Evolutionary conservation across 2,329 filamentous ascomycete species (phyloP), one percentile per base, ranked within the genome.

Genomic region (Xylaria hypoxylon): DNA sequence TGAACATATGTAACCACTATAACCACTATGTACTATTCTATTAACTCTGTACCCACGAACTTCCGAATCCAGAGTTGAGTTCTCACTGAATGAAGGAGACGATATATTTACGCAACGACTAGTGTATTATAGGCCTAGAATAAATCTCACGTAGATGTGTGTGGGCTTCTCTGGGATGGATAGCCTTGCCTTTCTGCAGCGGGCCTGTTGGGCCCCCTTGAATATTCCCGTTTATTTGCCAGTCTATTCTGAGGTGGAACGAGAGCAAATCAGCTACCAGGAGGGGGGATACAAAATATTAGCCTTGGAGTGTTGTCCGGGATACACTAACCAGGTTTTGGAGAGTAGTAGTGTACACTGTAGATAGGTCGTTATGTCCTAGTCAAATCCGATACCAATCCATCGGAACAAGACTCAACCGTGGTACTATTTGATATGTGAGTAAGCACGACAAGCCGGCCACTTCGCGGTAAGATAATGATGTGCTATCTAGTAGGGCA

Each of bases 401-500:
- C 13, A 55, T 38, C 45, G 38, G 45, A 42, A 28, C 10, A 31
- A 5, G 22, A 33, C 17, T n/a, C 13, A 28, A 56, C 13, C 8
- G 15, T 15, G 15, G 52, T 24, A 33, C 47, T 42, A 62, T 50
- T 26, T 57, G 33, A 45, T 57, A 45, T 13, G 35, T 15, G 35
- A 38, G 13, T 38, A 38, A 24, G 17, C 31, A 28, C 13, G 47
- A 44, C 35, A 28, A 65, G 52, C 50, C 33, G 10, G 24, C 19
- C 5, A 45, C 56, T 48, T 53, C 35, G 35, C 40, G 19, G 35
- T 48, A 48, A 45, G 59, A 31, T 67, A 68, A 67, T 70, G 68
- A 64, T 71, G 45, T 60, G 62, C 47, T 71, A 71, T 70, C 70
- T 67, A 62, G 8, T 17, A 52, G 33, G 52, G 70, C 26, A 53